Evolutionary conservation across 768 basidiomycete species (phyloP).

Genomic region (Pulveroboletus sp.): DNA sequence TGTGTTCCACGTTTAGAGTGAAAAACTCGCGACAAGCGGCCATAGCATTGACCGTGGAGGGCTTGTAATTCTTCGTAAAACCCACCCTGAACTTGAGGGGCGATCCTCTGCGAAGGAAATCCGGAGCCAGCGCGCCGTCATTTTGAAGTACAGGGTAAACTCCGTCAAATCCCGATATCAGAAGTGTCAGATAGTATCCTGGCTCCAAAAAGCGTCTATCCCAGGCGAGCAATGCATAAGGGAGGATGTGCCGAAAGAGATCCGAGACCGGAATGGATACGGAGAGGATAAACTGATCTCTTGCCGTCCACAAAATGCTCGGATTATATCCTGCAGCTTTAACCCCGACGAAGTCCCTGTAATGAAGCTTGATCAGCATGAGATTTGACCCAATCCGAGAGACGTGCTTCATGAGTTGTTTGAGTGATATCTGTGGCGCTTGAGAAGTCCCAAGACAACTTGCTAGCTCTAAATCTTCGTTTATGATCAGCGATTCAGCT

Average conservation of each 20-base stretch:
- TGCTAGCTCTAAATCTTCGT: conserved; percentile 4
- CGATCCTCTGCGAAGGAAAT: conserved; percentile 34
- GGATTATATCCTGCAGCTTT: conserved; percentile 56
- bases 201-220: conserved; percentile 58
- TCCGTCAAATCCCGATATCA: conserved; percentile 54
- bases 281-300: conserved; percentile 51
- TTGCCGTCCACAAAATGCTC: conserved; percentile 50
- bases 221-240: conserved; percentile 71
- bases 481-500: conserved; percentile 12
- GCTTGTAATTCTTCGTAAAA: conserved; percentile 58
- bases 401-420: conserved; percentile 4
- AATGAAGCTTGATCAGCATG: neutral
- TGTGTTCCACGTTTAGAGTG: conserved; percentile 29
- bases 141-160: conserved; percentile 49
- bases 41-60: conserved; percentile 44
- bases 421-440: neutral
- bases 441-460: neutral
- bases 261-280: conserved; percentile 53
- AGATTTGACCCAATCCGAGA: neutral
- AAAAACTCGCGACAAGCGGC: conserved; percentile 50
- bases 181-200: conserved; percentile 57
- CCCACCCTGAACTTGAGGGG: conserved; percentile 58
- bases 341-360: conserved; percentile 58
- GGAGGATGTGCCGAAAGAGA: conserved; percentile 50
- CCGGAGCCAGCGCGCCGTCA: conserved; percentile 39